These are phyloP conservation scores for Rhynchosporium secalis DNA, from an alignment of 2,329 filamentous ascomycete genomes.

Conservation along the genomic window DNA sequence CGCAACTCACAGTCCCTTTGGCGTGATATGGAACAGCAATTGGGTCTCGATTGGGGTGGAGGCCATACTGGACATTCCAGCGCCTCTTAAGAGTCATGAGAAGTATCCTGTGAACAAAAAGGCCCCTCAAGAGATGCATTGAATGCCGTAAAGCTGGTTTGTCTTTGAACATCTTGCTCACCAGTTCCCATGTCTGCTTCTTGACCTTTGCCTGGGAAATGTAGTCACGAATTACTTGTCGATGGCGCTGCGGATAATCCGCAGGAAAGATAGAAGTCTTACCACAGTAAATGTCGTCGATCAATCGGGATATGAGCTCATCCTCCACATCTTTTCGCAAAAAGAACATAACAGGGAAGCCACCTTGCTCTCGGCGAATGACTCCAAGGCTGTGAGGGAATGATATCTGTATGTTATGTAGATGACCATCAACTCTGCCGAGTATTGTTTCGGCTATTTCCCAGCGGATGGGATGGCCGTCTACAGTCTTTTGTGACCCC, in stretches of 20 bases:
- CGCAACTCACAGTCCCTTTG: conserved; percentile 52
- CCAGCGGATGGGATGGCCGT: conserved; percentile 45
- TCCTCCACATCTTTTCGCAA: conserved; percentile 45
- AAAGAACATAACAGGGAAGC: conserved; percentile 52
- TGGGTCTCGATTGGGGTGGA: conserved; percentile 54
- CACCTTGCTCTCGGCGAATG: conserved; percentile 35
- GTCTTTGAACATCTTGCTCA: conserved; percentile 39
- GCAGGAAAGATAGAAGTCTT: conserved; percentile 31
- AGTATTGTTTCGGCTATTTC: conserved; percentile 39
- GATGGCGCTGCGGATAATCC: conserved; percentile 20
- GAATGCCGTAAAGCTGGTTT: conserved; percentile 38
- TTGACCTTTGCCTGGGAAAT: conserved; percentile 36
- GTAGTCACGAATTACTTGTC: conserved; percentile 36
- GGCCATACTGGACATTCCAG: conserved; percentile 62
- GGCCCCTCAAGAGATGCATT: conserved; percentile 60
- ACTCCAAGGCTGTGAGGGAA: conserved; percentile 49
- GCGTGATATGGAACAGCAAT: conserved; percentile 68
- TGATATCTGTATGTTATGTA: conserved; percentile 39
- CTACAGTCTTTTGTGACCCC: conserved; percentile 42
- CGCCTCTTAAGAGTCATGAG: conserved; percentile 50
- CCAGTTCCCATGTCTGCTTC: conserved; percentile 29
- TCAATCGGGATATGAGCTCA: conserved; percentile 38
- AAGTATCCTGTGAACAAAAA: conserved; percentile 61
- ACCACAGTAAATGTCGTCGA: conserved; percentile 41
- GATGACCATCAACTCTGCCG: conserved; percentile 37